A percentile compares a stretch with the other conserved stretches of the same genome.
These are phyloP conservation scores for Boletus barrowsii DNA, from an alignment of 768 basidiomycete genomes.

Conservation along the genomic window DNA sequence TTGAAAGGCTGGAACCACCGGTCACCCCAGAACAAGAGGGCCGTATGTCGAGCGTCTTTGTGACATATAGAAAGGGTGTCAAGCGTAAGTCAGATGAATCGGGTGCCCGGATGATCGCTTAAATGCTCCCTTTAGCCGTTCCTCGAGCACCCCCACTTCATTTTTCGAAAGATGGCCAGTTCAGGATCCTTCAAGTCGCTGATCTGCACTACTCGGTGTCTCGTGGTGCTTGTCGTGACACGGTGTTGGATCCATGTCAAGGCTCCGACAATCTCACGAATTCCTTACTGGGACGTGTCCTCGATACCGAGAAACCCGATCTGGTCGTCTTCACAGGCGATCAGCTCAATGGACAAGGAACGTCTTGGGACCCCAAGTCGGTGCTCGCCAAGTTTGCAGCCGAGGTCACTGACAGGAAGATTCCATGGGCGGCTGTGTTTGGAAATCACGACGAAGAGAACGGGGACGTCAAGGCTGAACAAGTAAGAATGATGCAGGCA, in stretches of 20 bases:
- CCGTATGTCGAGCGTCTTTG: conserved; percentile 50
- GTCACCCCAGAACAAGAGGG: conserved; percentile 45
- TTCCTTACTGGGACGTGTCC: conserved; percentile 63
- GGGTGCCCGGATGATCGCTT: neutral
- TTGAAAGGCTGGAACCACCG: conserved; percentile 64
- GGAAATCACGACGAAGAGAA: conserved; percentile 92
- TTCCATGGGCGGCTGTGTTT: conserved; percentile 91
- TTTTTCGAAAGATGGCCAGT: conserved; percentile 79
- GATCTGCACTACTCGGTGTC: conserved; percentile 92
- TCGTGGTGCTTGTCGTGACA: conserved; percentile 74
- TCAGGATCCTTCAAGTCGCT: conserved; percentile 88
- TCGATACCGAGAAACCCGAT: conserved; percentile 85
- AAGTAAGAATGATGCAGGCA: conserved; percentile 66
- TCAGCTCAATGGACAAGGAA: conserved; percentile 88
- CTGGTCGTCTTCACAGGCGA: conserved; percentile 92
- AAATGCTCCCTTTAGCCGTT: conserved; percentile 40
- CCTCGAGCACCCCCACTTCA: conserved; percentile 76
- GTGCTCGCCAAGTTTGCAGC: conserved; percentile 87
- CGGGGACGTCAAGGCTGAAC: conserved; percentile 57
- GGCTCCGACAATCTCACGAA: conserved; percentile 77
- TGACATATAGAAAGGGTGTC: conserved; percentile 72
- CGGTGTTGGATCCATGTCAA: conserved; percentile 45
- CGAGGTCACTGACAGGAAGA: conserved; percentile 66
- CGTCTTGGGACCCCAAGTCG: conserved; percentile 85
- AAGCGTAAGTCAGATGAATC: conserved; percentile 48